These are phyloP conservation scores for Scheffersomyces ergatensis DNA, from an alignment of 805 yeast genomes.

Conservation along the genomic window DNA sequence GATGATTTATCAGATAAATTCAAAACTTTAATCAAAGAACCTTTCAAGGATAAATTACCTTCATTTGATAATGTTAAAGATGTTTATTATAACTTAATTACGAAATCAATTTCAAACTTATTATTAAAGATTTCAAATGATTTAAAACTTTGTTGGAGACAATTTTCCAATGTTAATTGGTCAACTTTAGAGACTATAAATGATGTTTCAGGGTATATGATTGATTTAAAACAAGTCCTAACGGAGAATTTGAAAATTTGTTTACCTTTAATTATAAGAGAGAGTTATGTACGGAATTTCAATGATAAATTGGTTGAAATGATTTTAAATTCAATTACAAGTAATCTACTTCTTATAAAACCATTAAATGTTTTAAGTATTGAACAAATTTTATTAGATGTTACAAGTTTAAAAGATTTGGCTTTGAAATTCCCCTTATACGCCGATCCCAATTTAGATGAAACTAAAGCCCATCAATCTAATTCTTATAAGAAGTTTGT, in stretches of 20 bases:
- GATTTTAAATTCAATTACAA: conserved; percentile 52
- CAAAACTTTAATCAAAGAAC: conserved; percentile 36
- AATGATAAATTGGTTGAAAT: conserved; percentile 75
- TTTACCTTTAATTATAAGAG: conserved; percentile 62
- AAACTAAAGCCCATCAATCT: conserved; percentile 19
- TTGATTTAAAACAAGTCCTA: conserved; percentile 51
- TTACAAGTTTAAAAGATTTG: conserved; percentile 58
- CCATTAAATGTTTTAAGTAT: conserved; percentile 70
- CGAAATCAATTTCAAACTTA: conserved; percentile 53
- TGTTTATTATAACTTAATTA: conserved; percentile 55
- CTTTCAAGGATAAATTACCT: conserved; percentile 35
- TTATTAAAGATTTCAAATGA: conserved; percentile 59
- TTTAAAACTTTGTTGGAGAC: conserved; percentile 75
- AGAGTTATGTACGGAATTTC: conserved; percentile 66
- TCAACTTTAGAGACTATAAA: conserved; percentile 56
- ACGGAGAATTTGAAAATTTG: conserved; percentile 41
- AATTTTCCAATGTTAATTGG: conserved; percentile 78
- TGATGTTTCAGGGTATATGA: conserved; percentile 70
- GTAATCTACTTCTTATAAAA: conserved; percentile 56
- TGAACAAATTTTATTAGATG: conserved; percentile 78
- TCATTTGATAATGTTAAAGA: conserved; percentile 57
- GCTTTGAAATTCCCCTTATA: conserved; percentile 44
- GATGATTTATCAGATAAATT: conserved; percentile 69
- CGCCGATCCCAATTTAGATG: conserved; percentile 34
- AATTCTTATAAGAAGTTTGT: conserved; percentile 43